phyloP scores from a whole-genome alignment of 257 asterid genomes.

The Cruciata laevipes region DNA sequence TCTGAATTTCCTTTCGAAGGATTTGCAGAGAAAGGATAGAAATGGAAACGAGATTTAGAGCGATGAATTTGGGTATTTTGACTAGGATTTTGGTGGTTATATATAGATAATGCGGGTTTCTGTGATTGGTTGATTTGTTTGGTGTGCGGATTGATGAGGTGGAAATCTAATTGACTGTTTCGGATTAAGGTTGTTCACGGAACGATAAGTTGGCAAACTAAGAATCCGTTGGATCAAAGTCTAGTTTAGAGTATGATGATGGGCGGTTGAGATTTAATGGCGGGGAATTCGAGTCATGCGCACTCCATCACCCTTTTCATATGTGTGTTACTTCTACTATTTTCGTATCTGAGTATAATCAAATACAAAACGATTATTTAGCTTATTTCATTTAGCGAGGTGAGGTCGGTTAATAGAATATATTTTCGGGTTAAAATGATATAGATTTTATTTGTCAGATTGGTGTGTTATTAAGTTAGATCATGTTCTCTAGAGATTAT shows the following conservation, averaged over 20 bases:
- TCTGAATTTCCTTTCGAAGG: no score
- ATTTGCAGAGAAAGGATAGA: not conserved
- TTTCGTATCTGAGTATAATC: no score
- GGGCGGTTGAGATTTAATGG: conserved; percentile 9
- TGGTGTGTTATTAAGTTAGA: no score
- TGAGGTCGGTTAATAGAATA: no score
- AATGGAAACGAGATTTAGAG: not conserved
- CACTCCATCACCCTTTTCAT: not conserved
- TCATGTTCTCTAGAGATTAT: no score
- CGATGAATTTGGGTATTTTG: not conserved
- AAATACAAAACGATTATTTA: no score
- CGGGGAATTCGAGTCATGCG: not conserved
- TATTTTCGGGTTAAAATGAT: no score
- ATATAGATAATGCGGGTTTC: conserved; percentile 4
- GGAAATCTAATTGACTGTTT: not conserved
- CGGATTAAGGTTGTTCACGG: not conserved
- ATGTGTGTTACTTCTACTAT: no score
- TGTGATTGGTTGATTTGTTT: conserved; percentile 15
- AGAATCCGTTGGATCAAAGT: conserved; percentile 9
- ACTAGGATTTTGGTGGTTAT: not conserved
- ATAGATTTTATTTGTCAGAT: no score
- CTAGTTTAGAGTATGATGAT: not conserved
- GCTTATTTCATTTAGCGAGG: no score
- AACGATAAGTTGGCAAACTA: conserved; percentile 9
- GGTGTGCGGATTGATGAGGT: conserved; percentile 12